Evolutionary conservation across 2,329 filamentous ascomycete genomes (phyloP).

Genomic region (Stagonosporopsis cucurbitacearum): DNA sequence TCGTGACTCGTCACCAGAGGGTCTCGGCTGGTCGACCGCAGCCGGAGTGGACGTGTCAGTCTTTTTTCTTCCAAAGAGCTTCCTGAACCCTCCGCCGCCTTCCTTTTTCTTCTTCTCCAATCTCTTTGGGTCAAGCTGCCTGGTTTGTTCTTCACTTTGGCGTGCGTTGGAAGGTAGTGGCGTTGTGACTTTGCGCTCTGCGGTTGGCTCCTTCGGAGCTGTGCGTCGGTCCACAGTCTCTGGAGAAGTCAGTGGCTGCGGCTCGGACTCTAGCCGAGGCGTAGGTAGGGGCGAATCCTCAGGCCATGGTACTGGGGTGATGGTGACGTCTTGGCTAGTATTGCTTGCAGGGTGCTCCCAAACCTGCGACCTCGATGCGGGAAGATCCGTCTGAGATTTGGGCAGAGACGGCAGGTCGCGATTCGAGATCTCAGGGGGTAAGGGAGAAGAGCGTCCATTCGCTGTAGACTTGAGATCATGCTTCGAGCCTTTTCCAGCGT

Average conservation of each 20-base stretch:
- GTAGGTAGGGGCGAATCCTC: constrained; percentile 32
- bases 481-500: constrained; percentile 71
- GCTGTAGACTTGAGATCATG: constrained; percentile 50
- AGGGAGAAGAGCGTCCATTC: constrained; percentile 40
- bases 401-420: constrained; percentile 54
- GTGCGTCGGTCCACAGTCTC: constrained; percentile 50
- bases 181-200: constrained; percentile 37
- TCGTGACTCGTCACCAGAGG: constrained; percentile 28
- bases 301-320: constrained; percentile 42
- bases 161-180: constrained; percentile 20
- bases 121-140: constrained; percentile 39
- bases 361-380: constrained; percentile 22
- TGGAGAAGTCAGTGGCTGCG: constrained; percentile 32
- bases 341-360: constrained; percentile 8
- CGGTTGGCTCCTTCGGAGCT: constrained; percentile 47
- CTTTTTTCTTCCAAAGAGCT: constrained; percentile 51
- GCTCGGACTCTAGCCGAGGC: constrained; percentile 39
- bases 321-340: constrained; percentile 39
- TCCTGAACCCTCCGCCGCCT: constrained; percentile 46
- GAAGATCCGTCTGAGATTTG: constrained; percentile 32
- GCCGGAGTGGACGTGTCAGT: constrained; percentile 27
- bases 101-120: constrained; percentile 49
- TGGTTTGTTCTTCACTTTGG: constrained; percentile 30
- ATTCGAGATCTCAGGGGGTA: constrained; percentile 39
- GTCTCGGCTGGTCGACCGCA: constrained; percentile 20